phyloP scores from a whole-genome alignment of 148 eudicot genomes.

The Vaccinium vitisidaea region DNA sequence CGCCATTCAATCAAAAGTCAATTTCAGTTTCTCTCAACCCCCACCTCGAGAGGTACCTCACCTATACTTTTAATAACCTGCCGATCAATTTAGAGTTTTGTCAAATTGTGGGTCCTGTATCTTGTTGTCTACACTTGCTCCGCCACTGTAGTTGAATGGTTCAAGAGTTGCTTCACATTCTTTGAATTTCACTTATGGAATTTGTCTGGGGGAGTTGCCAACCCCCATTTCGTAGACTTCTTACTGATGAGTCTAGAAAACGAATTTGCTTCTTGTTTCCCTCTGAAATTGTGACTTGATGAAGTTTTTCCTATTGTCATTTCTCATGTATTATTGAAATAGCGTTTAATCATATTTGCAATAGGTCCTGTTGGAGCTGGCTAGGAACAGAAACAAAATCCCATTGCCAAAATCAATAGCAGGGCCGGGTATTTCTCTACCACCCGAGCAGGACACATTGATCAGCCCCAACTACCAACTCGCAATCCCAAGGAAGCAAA shows the following conservation, averaged over 20 bases:
- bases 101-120: background rate
- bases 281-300: background rate
- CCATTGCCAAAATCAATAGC: slow-evolving; percentile 63
- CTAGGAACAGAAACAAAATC: slow-evolving; percentile 74
- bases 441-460: slow-evolving; percentile 83
- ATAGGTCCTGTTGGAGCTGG: slow-evolving; percentile 79
- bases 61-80: background rate
- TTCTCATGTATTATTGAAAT: background rate
- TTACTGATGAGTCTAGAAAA: background rate
- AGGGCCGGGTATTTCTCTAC: slow-evolving; percentile 67
- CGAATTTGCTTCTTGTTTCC: background rate
- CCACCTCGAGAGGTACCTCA: slow-evolving; percentile 87
- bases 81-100: background rate
- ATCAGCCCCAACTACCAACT: slow-evolving; percentile 82
- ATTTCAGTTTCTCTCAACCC: slow-evolving; percentile 96
- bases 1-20: slow-evolving; percentile 84
- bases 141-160: background rate
- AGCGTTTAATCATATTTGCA: background rate
- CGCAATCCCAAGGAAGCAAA: slow-evolving; percentile 48
- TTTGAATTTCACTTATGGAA: background rate
- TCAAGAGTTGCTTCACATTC: background rate
- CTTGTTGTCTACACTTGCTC: background rate
- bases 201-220: background rate
- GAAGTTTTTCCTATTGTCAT: background rate
- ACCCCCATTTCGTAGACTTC: background rate